These are phyloP conservation scores for Globisporangium splendens DNA, from an alignment of 352 stramenopile species.

Conservation along the genomic window DNA sequence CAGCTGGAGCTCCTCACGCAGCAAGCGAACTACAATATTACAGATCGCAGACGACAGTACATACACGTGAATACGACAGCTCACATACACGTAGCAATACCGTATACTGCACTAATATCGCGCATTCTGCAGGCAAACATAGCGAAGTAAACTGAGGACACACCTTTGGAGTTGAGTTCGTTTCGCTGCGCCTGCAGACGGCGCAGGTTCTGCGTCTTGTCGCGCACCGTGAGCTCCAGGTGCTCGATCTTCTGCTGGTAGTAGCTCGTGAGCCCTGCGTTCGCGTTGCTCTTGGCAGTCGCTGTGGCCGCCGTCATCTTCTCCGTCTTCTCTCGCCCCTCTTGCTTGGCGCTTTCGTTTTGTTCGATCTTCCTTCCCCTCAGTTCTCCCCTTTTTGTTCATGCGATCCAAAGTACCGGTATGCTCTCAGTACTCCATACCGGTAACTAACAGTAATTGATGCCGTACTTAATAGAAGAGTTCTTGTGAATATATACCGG, in stretches of 20 bases:
- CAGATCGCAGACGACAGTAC: not conserved
- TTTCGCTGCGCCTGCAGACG: constrained; percentile 99
- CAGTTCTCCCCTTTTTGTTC: not conserved
- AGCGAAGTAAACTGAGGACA: not conserved
- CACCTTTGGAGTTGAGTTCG: constrained; percentile 98
- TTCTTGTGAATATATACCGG: not conserved
- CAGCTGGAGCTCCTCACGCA: constrained; percentile 98
- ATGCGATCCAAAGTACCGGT: constrained; percentile 22
- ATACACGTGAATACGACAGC: too few species aligned
- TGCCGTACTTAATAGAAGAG: not conserved
- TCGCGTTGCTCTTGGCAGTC: constrained; percentile 23
- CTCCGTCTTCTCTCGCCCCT: not conserved
- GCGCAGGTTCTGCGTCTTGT: constrained; percentile 95
- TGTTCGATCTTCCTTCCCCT: constrained; percentile 1
- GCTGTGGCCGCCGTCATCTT: constrained; percentile 43
- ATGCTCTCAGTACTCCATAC: not conserved
- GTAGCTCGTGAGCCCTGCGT: constrained; percentile 82
- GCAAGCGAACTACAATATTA: constrained; percentile 94
- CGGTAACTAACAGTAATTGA: constrained; percentile 3
- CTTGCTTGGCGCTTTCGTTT: not conserved
- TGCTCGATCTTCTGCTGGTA: constrained; percentile 96
- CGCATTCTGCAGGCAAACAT: not conserved
- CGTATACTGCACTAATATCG: too few species aligned
- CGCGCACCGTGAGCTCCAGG: constrained; percentile 90
- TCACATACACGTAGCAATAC: too few species aligned